phyloP scores from a whole-genome alignment of 805 yeast genomes.

The Teunomyces pallodes region DNA sequence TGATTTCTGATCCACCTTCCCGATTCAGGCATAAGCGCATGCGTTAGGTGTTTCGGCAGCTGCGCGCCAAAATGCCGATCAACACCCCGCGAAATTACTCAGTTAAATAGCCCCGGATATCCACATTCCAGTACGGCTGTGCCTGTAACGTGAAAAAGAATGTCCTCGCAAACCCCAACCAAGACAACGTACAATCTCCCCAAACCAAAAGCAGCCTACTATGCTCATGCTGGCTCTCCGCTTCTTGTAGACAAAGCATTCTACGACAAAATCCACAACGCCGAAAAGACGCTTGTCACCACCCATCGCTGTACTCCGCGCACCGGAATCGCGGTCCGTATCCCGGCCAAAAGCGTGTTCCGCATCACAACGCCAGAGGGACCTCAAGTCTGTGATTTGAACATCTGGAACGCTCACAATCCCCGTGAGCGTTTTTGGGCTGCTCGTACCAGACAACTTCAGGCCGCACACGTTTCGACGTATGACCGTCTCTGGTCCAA shows the following conservation, averaged over 20 bases:
- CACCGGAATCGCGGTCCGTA: slow-evolving; percentile 59
- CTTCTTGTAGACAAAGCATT: slow-evolving; percentile 49
- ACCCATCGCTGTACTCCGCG: slow-evolving; percentile 49
- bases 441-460: slow-evolving; percentile 63
- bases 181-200: slow-evolving; percentile 34
- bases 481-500: slow-evolving; percentile 65
- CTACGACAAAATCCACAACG: slow-evolving; percentile 44
- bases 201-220: slow-evolving; percentile 55
- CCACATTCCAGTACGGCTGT: not conserved
- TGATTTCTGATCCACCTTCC: not conserved
- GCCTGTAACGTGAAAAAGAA: not conserved
- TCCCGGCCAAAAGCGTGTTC: slow-evolving; percentile 59
- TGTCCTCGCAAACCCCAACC: slow-evolving; percentile 31
- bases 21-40: not conserved
- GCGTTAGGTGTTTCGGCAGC: not conserved
- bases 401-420: slow-evolving; percentile 60
- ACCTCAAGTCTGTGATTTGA: slow-evolving; percentile 69
- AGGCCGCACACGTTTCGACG: slow-evolving; percentile 59
- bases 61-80: not conserved
- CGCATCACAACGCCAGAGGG: slow-evolving; percentile 65
- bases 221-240: slow-evolving; percentile 54
- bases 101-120: not conserved
- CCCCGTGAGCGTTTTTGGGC: slow-evolving; percentile 71
- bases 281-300: slow-evolving; percentile 43
- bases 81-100: not conserved